phyloP scores from a whole-genome alignment of 345 rosid genomes.

The Ceriops decandra region DNA sequence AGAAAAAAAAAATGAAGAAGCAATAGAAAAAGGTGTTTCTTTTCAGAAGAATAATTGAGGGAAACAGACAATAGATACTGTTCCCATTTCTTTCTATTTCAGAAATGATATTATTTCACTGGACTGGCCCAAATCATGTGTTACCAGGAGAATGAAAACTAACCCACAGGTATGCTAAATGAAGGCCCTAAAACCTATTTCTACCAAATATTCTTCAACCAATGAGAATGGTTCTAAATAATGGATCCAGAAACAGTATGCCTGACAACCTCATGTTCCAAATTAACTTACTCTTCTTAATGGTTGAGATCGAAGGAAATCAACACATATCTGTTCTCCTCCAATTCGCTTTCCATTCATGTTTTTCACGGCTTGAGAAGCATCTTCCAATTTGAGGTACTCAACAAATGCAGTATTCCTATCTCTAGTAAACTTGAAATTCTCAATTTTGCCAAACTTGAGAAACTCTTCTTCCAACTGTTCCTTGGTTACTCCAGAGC shows the following conservation, averaged over 20 bases:
- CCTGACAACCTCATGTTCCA: background rate
- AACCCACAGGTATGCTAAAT: no score
- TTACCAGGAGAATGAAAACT: background rate
- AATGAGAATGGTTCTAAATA: background rate
- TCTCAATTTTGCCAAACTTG: slow-evolving; percentile 74
- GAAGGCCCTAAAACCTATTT: background rate
- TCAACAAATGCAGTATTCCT: slow-evolving; percentile 75
- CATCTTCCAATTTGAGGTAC: slow-evolving; percentile 62
- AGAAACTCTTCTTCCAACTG: slow-evolving; percentile 67
- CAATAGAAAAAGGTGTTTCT: no score
- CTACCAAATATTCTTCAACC: slow-evolving; percentile 1
- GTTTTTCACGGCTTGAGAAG: slow-evolving; percentile 64
- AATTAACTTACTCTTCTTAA: slow-evolving; percentile 61
- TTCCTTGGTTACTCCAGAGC: slow-evolving; percentile 55
- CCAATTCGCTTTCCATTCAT: slow-evolving; percentile 76
- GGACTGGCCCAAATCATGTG: background rate
- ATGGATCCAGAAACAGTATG: background rate
- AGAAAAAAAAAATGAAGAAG: no score
- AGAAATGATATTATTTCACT: background rate
- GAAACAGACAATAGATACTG: no score
- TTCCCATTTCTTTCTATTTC: no score
- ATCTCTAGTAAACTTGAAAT: slow-evolving; percentile 69
- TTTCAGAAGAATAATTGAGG: no score
- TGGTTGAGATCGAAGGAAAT: slow-evolving; percentile 72
- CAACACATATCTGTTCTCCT: slow-evolving; percentile 81